Evolutionary conservation across 1,284 basidiomycete species (phyloP).

Genomic region (Pseudozyma tsukubaensis): DNA sequence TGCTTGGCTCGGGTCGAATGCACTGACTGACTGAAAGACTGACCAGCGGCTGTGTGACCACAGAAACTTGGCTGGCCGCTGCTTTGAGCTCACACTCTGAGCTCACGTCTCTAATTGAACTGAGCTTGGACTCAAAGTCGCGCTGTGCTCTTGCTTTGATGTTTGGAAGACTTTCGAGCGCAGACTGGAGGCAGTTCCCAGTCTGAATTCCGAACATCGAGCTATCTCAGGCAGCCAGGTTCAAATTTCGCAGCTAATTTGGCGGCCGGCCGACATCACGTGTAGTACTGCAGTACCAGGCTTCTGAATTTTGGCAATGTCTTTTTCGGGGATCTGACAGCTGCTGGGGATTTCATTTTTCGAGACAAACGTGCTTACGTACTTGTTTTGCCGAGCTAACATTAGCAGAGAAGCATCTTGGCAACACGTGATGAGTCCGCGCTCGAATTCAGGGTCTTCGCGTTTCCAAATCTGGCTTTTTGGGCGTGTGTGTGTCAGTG

Average conservation of each 20-base stretch:
- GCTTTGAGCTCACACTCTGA: not conserved
- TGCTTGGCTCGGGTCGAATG: not conserved
- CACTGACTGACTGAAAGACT: not conserved
- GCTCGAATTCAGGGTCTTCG: constrained; percentile 7
- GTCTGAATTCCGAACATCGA: not conserved
- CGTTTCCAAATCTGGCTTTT: constrained; percentile 7
- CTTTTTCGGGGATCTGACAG: not conserved
- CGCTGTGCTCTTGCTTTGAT: too few relatives aligned
- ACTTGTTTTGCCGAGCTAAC: not conserved
- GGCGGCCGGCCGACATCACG: too few relatives aligned
- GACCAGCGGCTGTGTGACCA: too few relatives aligned
- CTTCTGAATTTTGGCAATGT: not conserved
- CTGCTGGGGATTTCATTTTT: not conserved
- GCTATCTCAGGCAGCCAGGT: too few relatives aligned
- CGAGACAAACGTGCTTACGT: not conserved
- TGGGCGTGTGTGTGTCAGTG: not conserved
- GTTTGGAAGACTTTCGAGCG: too few relatives aligned
- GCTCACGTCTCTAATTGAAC: not conserved
- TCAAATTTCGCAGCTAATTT: too few relatives aligned
- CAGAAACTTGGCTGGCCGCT: too few relatives aligned
- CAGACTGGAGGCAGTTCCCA: too few relatives aligned
- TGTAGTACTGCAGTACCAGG: too few relatives aligned
- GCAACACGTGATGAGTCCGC: constrained; percentile 15
- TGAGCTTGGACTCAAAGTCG: too few relatives aligned
- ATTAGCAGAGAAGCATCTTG: not conserved